Percentiles rank a stretch among this genome's conserved stretches.
These are phyloP conservation scores for Blastobotrys raffinosifermentans DNA, from an alignment of 1,139 yeast species.

Conservation along the genomic window DNA sequence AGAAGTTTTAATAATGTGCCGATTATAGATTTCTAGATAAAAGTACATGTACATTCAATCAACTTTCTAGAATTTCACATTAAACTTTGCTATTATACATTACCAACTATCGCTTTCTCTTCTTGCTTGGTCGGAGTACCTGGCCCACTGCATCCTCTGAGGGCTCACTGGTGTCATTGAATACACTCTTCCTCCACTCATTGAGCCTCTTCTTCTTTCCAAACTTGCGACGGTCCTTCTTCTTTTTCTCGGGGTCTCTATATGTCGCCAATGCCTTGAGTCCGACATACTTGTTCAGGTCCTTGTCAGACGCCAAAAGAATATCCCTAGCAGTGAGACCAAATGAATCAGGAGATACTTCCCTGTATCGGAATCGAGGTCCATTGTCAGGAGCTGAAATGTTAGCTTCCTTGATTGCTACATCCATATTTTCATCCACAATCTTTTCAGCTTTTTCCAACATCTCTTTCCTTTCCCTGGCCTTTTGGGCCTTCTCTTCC, in stretches of 20 bases:
- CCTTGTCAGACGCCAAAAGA: slow-evolving; percentile 80
- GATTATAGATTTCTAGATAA: no score
- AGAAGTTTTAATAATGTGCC: no score
- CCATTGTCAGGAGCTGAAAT: slow-evolving; percentile 43
- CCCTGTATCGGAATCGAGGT: slow-evolving; percentile 78
- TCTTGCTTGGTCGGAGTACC: slow-evolving; percentile 6
- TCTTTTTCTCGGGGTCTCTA: slow-evolving; percentile 64
- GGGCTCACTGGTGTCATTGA: slow-evolving; percentile 61
- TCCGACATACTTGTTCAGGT: slow-evolving; percentile 77
- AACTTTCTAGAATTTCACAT: no score
- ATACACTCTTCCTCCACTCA: slow-evolving; percentile 87
- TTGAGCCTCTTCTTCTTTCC: slow-evolving; percentile 75
- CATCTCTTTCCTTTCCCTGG: slow-evolving; percentile 56
- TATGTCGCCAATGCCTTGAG: slow-evolving; percentile 92
- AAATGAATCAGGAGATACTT: slow-evolving; percentile 90
- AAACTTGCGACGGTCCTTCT: slow-evolving; percentile 77
- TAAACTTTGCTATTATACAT: no score
- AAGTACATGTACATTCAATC: no score
- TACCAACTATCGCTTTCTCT: slow-evolving; percentile 14
- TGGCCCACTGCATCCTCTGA: slow-evolving; percentile 25
- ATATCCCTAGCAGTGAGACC: slow-evolving; percentile 87
- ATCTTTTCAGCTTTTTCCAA: slow-evolving; percentile 66
- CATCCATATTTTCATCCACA: slow-evolving; percentile 48
- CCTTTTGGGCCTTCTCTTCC: slow-evolving; percentile 52
- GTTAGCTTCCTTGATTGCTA: slow-evolving; percentile 27